A percentile compares a stretch with the other conserved stretches of the same genome.
phyloP scores from a whole-genome alignment of 2,329 filamentous ascomycete species.

The Colletotrichum chlorophyti region DNA sequence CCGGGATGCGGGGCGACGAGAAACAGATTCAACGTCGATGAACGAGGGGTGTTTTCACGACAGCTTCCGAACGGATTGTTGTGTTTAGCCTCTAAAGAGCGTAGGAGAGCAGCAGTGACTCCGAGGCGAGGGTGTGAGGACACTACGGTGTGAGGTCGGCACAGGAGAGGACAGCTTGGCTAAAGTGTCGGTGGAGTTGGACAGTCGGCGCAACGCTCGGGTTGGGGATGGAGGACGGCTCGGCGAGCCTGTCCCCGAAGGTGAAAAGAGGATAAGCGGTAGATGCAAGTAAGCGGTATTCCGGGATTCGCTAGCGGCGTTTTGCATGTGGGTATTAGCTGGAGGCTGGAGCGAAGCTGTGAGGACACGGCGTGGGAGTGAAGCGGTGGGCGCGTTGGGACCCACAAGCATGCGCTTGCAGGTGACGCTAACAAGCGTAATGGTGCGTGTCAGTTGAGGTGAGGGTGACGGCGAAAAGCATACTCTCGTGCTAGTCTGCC shows the following conservation, averaged over 20 bases:
- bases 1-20: conserved; percentile 25
- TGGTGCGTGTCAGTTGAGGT: conserved; percentile 21
- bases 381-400: conserved; percentile 7
- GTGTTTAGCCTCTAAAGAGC: too few species aligned
- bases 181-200: conserved; percentile 26
- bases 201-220: conserved; percentile 22
- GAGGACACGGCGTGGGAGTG: too few species aligned
- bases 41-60: conserved; percentile 20
- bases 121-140: not conserved
- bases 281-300: conserved; percentile 22
- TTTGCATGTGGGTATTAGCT: conserved; percentile 15
- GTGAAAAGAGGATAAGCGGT: conserved; percentile 14
- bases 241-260: conserved; percentile 17
- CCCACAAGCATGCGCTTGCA: too few species aligned
- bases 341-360: conserved; percentile 16
- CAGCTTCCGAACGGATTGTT: not conserved
- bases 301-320: conserved; percentile 4
- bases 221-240: conserved; percentile 23
- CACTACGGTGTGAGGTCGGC: too few species aligned
- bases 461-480: conserved; percentile 12
- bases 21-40: conserved; percentile 24
- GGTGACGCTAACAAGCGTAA: conserved; percentile 11
- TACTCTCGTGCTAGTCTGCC: conserved; percentile 14
- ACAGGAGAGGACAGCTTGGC: conserved; percentile 17
- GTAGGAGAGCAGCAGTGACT: not conserved